Evolutionary conservation across 495 filamentous ascomycete species (phyloP), one percentile per base, ranked within the genome.

Genomic region (Podospora tetraspora): DNA sequence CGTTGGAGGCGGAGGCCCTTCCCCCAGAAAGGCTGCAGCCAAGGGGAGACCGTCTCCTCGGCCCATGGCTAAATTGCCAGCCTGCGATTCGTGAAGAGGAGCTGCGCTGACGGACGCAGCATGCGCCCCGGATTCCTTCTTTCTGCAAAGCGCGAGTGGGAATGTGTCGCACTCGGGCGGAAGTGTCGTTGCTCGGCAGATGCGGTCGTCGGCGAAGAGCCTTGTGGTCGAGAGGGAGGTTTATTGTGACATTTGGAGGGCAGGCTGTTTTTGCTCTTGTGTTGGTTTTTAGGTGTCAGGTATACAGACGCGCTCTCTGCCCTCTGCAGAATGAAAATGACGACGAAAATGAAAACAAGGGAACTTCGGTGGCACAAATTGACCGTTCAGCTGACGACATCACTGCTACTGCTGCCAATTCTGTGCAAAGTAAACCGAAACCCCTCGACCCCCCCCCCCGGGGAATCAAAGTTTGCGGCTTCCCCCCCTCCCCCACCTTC

Each of bases 51-150:
- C 16, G 43, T 11, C 23, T 61, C 30, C 32, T 52, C 43, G 43
- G 19, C 43, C 65, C 61, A 58, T 60, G 65, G 65, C 58, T 66
- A 60, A 66, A 66, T 66, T 61, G 57, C 58, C 43, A 5, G 19
- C 6, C 43, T 52, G 43, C 43, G 43, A 52, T 52, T 52, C 43
- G 43, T n/a, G 16, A 52, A n/a, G 8, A n/a, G 43, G 43, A 52
- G 43, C 43, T 52, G 43, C 19, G 19, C 43, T 34, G 32, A 34
- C 32, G 9, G 32, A 9, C 32, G 32, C 32, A 19, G 43, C 43
- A 52, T 52, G 43, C 19, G 16, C 43, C 43, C 19, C 43, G 43
- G 43, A 52, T 52, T 52, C 43, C 43, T 52, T 19, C 19, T n/a
- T 52, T 52, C 43, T 52, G 43, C 43, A 52, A 52, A n/a, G 43